These are phyloP conservation scores for Saccharomycopsis microspora DNA, from an alignment of 805 yeast genomes.

Conservation along the genomic window DNA sequence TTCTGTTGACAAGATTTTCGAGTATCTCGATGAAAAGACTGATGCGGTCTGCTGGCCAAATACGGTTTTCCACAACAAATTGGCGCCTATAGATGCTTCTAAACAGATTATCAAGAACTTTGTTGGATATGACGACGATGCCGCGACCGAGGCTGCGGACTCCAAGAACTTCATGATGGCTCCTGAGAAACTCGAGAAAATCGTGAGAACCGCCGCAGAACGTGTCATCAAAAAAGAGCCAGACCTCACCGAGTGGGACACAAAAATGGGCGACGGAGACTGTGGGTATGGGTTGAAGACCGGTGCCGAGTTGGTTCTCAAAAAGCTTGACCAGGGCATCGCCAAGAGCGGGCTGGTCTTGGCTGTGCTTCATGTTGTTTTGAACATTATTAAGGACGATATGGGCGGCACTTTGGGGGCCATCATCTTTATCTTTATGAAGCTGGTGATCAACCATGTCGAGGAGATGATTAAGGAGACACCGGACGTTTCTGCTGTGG, in stretches of 20 bases:
- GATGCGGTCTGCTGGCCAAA: conserved; percentile 70
- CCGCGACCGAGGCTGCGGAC: not conserved
- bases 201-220: conserved; percentile 40
- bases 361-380: conserved; percentile 52
- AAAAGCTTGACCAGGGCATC: conserved; percentile 1
- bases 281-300: conserved; percentile 84
- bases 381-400: conserved; percentile 74
- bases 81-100: not conserved
- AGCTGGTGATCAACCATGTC: conserved; percentile 27
- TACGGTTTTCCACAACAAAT: not conserved
- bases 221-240: conserved; percentile 59
- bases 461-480: not conserved
- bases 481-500: conserved; percentile 23
- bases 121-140: conserved; percentile 6
- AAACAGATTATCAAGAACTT: conserved; percentile 2
- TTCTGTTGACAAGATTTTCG: conserved; percentile 26
- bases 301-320: conserved; percentile 29
- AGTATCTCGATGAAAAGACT: conserved; percentile 58
- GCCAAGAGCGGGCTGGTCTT: conserved; percentile 35
- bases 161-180: not conserved
- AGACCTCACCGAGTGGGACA: conserved; percentile 70
- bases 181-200: not conserved
- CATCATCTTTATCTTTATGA: conserved; percentile 66
- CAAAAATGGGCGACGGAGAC: conserved; percentile 91
- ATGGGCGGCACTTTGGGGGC: conserved; percentile 99